A percentile compares a stretch with the other conserved stretches of the same genome.
phyloP scores from a whole-genome alignment of 176 grass and related monocot species.

The Melocanna baccifera region DNA sequence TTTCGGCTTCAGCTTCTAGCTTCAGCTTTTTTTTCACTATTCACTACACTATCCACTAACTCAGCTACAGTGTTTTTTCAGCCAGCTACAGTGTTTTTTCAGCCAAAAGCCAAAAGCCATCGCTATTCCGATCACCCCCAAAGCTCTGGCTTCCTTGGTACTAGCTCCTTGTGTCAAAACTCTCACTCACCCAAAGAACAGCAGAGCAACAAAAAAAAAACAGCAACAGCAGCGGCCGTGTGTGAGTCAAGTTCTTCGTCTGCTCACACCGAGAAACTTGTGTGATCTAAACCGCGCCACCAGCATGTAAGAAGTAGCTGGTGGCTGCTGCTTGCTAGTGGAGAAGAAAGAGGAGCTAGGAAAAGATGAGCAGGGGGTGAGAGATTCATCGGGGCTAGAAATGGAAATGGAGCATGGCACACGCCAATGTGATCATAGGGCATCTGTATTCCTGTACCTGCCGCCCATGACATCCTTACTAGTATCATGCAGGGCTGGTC shows the following conservation, averaged over 20 bases:
- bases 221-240: neutral
- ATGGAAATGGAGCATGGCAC: conserved; percentile 31
- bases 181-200: neutral
- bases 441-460: conserved; percentile 18
- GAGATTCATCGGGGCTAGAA: conserved; percentile 12
- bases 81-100: too few relatives aligned
- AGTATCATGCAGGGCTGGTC: neutral
- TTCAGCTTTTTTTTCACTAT: too few relatives aligned
- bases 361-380: neutral
- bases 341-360: neutral
- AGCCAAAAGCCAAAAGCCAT: too few relatives aligned
- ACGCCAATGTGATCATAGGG: conserved; percentile 21
- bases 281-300: neutral
- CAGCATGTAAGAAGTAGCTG: neutral
- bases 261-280: neutral
- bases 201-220: neutral
- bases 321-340: neutral
- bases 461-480: conserved; percentile 8
- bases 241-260: neutral
- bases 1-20: too few relatives aligned
- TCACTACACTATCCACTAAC: too few relatives aligned
- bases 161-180: neutral
- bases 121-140: too few relatives aligned
- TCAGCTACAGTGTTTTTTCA: too few relatives aligned
- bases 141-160: neutral